Evolutionary conservation across 164 flowering plant species (phyloP).

Genomic region (Echeveria elegans): DNA sequence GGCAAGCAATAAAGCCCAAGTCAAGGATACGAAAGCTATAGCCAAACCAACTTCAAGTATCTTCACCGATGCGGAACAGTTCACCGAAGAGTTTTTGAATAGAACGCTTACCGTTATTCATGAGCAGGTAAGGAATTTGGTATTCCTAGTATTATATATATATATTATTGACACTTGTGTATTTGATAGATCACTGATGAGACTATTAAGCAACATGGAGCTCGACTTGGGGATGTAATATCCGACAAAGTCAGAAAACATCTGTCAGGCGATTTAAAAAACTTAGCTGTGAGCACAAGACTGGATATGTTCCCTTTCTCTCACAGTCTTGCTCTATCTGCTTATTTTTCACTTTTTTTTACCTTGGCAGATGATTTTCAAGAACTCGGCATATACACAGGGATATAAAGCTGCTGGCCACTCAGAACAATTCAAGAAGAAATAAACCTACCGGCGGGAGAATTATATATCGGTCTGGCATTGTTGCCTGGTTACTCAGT

Average conservation of each 20-base stretch:
- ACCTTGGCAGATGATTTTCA: constrained; percentile 52
- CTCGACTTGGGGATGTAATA: constrained; percentile 41
- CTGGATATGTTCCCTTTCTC: too few relatives aligned
- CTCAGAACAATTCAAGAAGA: constrained; percentile 10
- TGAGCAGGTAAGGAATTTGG: constrained; percentile 39
- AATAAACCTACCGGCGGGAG: not conserved
- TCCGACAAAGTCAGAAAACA: constrained; percentile 39
- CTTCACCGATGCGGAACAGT: constrained; percentile 37
- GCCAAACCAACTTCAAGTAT: constrained; percentile 17
- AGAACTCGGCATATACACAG: constrained; percentile 73
- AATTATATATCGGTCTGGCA: not conserved
- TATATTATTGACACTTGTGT: not conserved
- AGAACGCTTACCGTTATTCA: constrained; percentile 48
- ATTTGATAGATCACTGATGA: constrained; percentile 44
- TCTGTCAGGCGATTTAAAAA: constrained; percentile 48
- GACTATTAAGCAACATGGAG: constrained; percentile 39
- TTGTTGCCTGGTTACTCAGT: not conserved
- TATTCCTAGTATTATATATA: not conserved
- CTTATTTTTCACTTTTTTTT: not conserved
- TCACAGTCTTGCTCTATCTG: too few relatives aligned
- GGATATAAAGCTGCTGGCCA: constrained; percentile 59
- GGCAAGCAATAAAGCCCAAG: constrained; percentile 27
- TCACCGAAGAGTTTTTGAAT: constrained; percentile 63
- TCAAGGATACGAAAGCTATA: constrained; percentile 24
- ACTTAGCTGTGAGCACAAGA: constrained; percentile 47